Percentiles rank a stretch among this genome's conserved stretches.
Conservation (phyloP, 1,284 basidiomycete species). For the Ustilago loliicola region DNA sequence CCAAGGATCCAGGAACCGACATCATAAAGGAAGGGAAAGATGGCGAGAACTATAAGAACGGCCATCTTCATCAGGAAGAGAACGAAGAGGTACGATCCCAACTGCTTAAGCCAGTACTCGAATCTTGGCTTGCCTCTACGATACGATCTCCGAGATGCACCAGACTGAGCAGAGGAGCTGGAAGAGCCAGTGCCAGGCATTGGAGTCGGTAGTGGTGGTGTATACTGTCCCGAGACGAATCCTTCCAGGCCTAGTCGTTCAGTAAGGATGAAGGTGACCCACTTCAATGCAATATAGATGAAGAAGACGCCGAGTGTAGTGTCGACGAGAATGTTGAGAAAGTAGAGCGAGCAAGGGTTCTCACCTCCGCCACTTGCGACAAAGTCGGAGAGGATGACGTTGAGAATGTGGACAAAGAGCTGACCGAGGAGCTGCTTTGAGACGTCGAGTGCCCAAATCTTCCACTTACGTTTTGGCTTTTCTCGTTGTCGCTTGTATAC, state of each 20-base stretch:
- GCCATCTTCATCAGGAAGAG: constrained; percentile 86
- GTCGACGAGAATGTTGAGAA: constrained; percentile 93
- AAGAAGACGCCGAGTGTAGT: constrained; percentile 91
- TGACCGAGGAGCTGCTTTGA: constrained; percentile 88
- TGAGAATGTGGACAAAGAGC: constrained; percentile 87
- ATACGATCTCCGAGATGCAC: constrained; percentile 18
- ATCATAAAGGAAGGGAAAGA: constrained; percentile 76
- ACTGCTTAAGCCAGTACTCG: constrained; percentile 83
- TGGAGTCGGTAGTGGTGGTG: constrained; percentile 27
- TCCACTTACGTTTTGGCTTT: constrained; percentile 86
- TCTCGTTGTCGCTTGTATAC: constrained; percentile 91
- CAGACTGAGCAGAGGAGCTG: constrained; percentile 10
- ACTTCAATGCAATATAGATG: constrained; percentile 83
- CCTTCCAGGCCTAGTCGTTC: constrained; percentile 79
- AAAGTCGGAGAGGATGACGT: constrained; percentile 76
- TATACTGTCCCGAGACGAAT: constrained; percentile 86
- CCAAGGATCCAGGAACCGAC: constrained; percentile 85
- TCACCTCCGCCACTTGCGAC: constrained; percentile 50
- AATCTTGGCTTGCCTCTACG: constrained; percentile 51
- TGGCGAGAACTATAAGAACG: constrained; percentile 82
- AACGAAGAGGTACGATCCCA: constrained; percentile 84
- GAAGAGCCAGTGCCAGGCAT: constrained; percentile 7
- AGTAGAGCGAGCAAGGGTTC: constrained; percentile 76
- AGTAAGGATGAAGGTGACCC: constrained; percentile 79
- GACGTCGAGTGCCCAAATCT: constrained; percentile 79